Evolutionary conservation across 805 yeast genomes (phyloP).

Genomic region (Ogataea philodendri): DNA sequence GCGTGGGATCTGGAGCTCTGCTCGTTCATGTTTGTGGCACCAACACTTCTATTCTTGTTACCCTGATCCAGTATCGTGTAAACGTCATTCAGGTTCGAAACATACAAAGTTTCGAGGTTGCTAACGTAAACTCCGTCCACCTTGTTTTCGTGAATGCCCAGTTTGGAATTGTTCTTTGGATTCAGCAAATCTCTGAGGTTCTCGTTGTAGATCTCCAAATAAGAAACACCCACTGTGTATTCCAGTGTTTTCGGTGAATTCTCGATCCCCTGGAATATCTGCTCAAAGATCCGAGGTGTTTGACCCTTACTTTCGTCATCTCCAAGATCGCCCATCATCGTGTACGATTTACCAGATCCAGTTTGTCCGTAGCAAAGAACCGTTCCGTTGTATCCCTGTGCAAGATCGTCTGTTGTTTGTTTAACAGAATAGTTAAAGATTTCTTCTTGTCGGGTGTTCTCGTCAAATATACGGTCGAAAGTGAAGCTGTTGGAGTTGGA

Average conservation of each 20-base stretch:
- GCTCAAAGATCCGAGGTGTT: slow-evolving; percentile 69
- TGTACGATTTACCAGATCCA: slow-evolving; percentile 79
- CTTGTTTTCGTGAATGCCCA: slow-evolving; percentile 62
- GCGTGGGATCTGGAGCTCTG: slow-evolving; percentile 81
- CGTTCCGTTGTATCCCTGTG: slow-evolving; percentile 53
- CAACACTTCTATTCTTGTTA: slow-evolving; percentile 50
- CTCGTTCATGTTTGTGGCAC: slow-evolving; percentile 65
- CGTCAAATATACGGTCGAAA: slow-evolving; percentile 64
- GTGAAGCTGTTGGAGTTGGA: slow-evolving; percentile 39
- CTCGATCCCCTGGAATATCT: slow-evolving; percentile 56
- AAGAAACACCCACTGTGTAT: slow-evolving; percentile 65
- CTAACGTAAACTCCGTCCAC: slow-evolving; percentile 66
- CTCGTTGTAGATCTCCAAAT: slow-evolving; percentile 82
- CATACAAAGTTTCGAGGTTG: slow-evolving; percentile 63
- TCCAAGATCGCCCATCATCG: slow-evolving; percentile 63
- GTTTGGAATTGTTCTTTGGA: slow-evolving; percentile 36
- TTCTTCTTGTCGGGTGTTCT: slow-evolving; percentile 49
- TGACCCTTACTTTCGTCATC: slow-evolving; percentile 51
- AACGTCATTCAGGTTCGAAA: slow-evolving; percentile 57
- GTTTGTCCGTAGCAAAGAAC: slow-evolving; percentile 73
- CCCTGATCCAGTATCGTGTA: slow-evolving; percentile 59
- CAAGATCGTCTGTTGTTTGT: slow-evolving; percentile 65
- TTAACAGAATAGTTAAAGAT: slow-evolving; percentile 58
- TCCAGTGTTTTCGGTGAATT: slow-evolving; percentile 52
- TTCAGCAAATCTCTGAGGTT: slow-evolving; percentile 66